Evolutionary conservation across 2,329 filamentous ascomycete genomes (phyloP), one percentile per base, ranked within the genome.

Genomic region (Grosmannia penicillata): DNA sequence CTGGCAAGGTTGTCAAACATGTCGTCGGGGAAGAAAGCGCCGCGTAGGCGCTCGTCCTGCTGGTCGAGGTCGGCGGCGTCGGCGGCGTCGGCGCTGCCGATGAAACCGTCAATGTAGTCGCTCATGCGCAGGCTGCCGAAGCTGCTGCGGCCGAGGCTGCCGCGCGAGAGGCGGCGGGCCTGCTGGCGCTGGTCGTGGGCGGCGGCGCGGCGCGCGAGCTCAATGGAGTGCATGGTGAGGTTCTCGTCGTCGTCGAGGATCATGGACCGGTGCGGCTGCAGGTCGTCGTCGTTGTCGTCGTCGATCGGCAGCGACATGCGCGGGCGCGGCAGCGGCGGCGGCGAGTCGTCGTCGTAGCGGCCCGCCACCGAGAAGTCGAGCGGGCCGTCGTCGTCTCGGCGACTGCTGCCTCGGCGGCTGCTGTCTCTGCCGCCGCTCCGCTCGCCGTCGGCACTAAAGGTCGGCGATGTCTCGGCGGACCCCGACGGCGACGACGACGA

Each of bases 161-260:
- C 68, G 45, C 75, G 54, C 10, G 68, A 70, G 23, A 68, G 48
- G 23, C 70, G 57, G 4, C 54, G 50, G 0, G 61, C 60, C 33
- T 61, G 55, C 36, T 45, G 42, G 41, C 42, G 41, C 44, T 46
- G 44, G 22, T 48, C 46, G 41, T 74, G 68, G 37, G 56, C 66
- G 27, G 57, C 49, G 14, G 63, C 66, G 35, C 75, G 59, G 22
- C 75, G 61, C 8, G 72, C 67, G 35, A 76, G 49, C 54, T 79
- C 75, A 22, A 79, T 63, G 2, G 74, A 76, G 42, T 68, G 65
- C 29, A 66, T 30, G 0, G 74, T 78, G 43, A 65, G 64, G 45
- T 77, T 67, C 30, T 74, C 69, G 21, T 75, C 41, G 21, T 42
- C 38, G 31, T 32, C 38, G 31, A 78, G 49, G 9, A 63, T 60